Evolutionary conservation across 495 filamentous ascomycete species (phyloP), one percentile per base, ranked within the genome.

Genomic region (Hyphodiscus hymeniophilus): DNA sequence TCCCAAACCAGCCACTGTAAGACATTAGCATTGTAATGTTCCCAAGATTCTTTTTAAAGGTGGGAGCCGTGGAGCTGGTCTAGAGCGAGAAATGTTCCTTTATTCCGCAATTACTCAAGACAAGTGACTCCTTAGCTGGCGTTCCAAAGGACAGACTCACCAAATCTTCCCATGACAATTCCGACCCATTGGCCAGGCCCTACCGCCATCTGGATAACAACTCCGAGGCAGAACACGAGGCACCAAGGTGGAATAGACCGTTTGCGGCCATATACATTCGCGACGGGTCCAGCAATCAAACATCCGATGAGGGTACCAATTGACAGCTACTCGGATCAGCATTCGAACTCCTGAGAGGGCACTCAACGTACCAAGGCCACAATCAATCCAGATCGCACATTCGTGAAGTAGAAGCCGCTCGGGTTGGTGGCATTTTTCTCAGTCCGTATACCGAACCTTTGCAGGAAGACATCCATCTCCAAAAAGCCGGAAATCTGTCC

Each of bases 261-360:
- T 26, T 83, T 78, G 55, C 89, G 84, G 52, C 89, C 89, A 11
- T 89, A 69, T 31, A 65, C 62, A 59, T 95, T 88, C 23, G 79
- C 85, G 12, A 85, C 58, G 1, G 81, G 71, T 1, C 82, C 82
- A 7, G 86, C 85, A 18, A 63, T 60, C 5, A 95, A 71, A 41
- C 89, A 81, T 15, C 76, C 89, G 56, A 92, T 84, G 66, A 94
- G 89, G 8, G 89, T 95, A 47, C 89, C 89, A 7, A 84, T 87
- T 1, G 89, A 94, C 24, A 95, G 71, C 22, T 77, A 63, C 1
- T 75, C n/a, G n/a, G n/a, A n/a, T n/a, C n/a, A n/a, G n/a, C n/a
- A n/a, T n/a, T n/a, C n/a, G n/a, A n/a, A n/a, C n/a, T n/a, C n/a
- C n/a, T n/a, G n/a, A n/a, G n/a, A n/a, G n/a, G n/a, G n/a, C n/a